These are phyloP conservation scores for Monascus purpureus DNA, from an alignment of 495 filamentous ascomycete species.

Conservation along the genomic window DNA sequence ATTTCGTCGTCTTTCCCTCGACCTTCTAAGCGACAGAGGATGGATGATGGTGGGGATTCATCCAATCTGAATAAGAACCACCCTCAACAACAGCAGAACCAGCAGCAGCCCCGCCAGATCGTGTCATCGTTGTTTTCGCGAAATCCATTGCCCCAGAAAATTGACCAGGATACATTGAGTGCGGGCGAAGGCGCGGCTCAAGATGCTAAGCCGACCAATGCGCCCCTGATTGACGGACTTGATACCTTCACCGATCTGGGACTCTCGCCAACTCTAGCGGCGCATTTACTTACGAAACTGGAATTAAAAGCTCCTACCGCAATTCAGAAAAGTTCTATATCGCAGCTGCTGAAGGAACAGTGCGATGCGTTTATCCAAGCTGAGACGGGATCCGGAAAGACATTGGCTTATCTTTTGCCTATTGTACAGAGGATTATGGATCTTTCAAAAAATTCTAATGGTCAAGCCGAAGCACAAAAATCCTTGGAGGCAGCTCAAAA, in stretches of 20 bases:
- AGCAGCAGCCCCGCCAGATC: slow-evolving; percentile 37
- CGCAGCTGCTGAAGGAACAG: slow-evolving; percentile 64
- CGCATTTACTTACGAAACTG: slow-evolving; percentile 73
- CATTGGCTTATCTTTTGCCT: slow-evolving; percentile 81
- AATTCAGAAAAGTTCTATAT: slow-evolving; percentile 80
- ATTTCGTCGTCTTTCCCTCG: slow-evolving; percentile 11
- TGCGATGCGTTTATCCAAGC: slow-evolving; percentile 93
- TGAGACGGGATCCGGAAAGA: slow-evolving; percentile 95
- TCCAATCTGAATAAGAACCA: slow-evolving; percentile 5
- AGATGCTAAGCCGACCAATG: slow-evolving; percentile 72
- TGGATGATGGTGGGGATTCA: slow-evolving; percentile 10
- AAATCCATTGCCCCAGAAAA: slow-evolving; percentile 57
- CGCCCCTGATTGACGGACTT: slow-evolving; percentile 72
- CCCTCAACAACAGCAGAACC: slow-evolving; percentile 11
- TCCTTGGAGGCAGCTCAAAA: slow-evolving; percentile 20
- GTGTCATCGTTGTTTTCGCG: slow-evolving; percentile 84
- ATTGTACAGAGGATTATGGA: slow-evolving; percentile 78
- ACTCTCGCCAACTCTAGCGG: slow-evolving; percentile 59
- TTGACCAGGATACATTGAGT: slow-evolving; percentile 26
- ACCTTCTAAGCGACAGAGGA: slow-evolving; percentile 28
- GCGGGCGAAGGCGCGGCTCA: slow-evolving; percentile 36
- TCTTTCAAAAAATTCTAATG: slow-evolving; percentile 35
- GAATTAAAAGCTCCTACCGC: slow-evolving; percentile 82
- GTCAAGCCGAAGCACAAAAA: slow-evolving; percentile 15
- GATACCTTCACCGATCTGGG: slow-evolving; percentile 75